Base-by-base conservation (phyloP, 192 early-diverging fungal genomes). In the Bifiguratus adelaidae region DNA sequence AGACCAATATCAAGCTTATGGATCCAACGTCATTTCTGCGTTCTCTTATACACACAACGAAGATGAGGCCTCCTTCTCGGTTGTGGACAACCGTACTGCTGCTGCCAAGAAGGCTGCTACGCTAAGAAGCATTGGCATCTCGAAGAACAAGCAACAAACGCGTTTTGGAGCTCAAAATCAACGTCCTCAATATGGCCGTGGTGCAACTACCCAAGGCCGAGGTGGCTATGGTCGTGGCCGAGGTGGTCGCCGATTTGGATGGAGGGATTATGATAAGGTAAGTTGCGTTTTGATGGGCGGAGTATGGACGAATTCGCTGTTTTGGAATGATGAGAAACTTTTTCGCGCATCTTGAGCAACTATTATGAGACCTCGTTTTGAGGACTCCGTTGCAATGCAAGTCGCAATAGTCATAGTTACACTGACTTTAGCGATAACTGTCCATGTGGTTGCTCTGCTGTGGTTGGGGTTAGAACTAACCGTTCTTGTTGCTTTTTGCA, bases 21-120 rank as follows among this genome's bases (percentile, higher is more conserved):
- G 94, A 50, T 72, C 79, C 60, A 85, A 81, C 36, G 73, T 81
- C 25, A 78, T 88, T 15, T 82, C 79, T 23, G 77, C 84, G 11
- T 99, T 99, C 60, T 76, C 77, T 37, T 97, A 92, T 73, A 81
- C 83, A 32, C 83, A 83, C 33, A 86, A 76, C 25, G 84, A 89
- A 53, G 95, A 98, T 56, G 95, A 97, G 64, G 77, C 85, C 44
- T 84, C 92, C 4, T 99, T 99, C 80, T 90, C 90, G 16, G 82
- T 95, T 47, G 94, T 93, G 24, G 87, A 89, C 46, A 78, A 73
- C 59, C 77, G 90, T 44, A 66, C 76, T 7, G 58, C 73, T 44
- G 66, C 77, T 21, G 63, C 61, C 60, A 85, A 82, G 68, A 86
- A 78, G 63, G 57, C 63, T n/a, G 61, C 71, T 37, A 51, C 58